These are phyloP conservation scores for Novymonas esmeraldas DNA, from an alignment of 208 protist genomes.

Conservation along the genomic window DNA sequence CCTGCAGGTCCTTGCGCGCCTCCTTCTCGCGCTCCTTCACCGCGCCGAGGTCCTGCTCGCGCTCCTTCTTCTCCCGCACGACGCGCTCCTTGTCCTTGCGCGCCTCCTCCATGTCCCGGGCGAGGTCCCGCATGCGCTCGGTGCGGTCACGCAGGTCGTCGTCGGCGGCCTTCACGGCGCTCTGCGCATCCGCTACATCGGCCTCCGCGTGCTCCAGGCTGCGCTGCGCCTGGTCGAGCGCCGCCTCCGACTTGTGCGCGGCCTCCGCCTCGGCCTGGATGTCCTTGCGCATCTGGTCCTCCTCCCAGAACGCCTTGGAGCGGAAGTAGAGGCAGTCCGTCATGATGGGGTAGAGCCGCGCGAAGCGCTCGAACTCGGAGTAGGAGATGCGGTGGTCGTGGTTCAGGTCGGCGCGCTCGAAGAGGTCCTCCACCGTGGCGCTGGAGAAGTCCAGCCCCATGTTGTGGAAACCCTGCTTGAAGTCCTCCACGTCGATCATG, in stretches of 20 bases:
- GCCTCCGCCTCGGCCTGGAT: conserved; percentile 82
- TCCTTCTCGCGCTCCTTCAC: conserved; percentile 79
- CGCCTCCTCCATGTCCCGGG: conserved; percentile 81
- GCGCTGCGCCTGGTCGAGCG: conserved; percentile 61
- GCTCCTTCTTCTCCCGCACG: conserved; percentile 81
- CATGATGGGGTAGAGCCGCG: conserved; percentile 90
- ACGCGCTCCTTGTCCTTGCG: conserved; percentile 76
- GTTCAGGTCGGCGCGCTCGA: conserved; percentile 87
- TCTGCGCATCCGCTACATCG: conserved; percentile 66
- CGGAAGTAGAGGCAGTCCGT: conserved; percentile 91
- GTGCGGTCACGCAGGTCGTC: conserved; percentile 78
- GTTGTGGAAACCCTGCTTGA: conserved; percentile 80
- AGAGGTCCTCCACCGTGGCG: conserved; percentile 90
- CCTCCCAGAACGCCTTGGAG: conserved; percentile 92
- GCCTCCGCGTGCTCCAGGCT: conserved; percentile 53
- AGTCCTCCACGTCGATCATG: conserved; percentile 80
- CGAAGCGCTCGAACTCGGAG: conserved; percentile 92
- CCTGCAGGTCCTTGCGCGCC: conserved; percentile 72
- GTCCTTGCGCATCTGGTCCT: conserved; percentile 85
- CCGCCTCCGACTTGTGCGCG: conserved; percentile 60
- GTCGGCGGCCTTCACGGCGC: conserved; percentile 65
- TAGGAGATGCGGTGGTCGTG: conserved; percentile 83
- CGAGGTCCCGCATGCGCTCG: conserved; percentile 83
- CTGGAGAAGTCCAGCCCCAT: conserved; percentile 87
- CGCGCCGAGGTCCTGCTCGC: conserved; percentile 72